Evolutionary conservation across 2,329 filamentous ascomycete species (phyloP).

Genomic region (Colletotrichum aenigma): DNA sequence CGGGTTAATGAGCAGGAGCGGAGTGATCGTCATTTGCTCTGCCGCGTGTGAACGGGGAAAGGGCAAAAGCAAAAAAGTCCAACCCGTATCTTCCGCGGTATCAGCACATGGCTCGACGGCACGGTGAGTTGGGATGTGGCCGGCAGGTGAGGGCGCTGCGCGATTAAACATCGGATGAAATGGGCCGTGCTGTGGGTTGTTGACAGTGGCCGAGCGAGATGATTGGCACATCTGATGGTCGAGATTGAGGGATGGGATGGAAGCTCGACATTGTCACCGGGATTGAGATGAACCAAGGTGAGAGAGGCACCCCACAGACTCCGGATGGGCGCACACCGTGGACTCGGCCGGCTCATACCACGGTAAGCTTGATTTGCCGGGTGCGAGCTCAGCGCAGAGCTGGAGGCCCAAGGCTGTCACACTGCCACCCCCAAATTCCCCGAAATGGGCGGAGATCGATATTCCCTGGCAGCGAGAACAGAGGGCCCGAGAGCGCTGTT

Average conservation of each 20-base stretch:
- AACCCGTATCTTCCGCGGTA: conserved; percentile 11
- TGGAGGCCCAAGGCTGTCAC: background rate
- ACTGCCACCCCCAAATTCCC: conserved; percentile 5
- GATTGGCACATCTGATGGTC: conserved; percentile 2
- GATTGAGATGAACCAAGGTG: background rate
- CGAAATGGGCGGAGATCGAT: background rate
- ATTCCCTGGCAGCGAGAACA: background rate
- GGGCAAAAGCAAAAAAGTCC: background rate
- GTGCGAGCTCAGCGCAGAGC: background rate
- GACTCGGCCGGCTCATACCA: background rate
- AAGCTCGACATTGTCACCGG: background rate
- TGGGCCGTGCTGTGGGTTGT: background rate
- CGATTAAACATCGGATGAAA: conserved; percentile 18
- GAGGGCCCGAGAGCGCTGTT: conserved; percentile 34
- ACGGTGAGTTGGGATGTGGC: conserved; percentile 1
- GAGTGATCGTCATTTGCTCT: background rate
- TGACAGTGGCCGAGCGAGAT: background rate
- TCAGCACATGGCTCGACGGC: conserved; percentile 2
- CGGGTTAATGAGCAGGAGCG: background rate
- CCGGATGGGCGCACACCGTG: background rate
- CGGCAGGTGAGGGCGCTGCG: background rate
- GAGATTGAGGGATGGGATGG: background rate
- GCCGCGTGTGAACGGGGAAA: background rate
- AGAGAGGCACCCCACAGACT: background rate
- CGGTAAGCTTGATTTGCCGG: background rate